Evolutionary conservation across 164 flowering plant genomes (phyloP), one percentile per base, ranked within the genome.

Genomic region (Sextonia rubra): DNA sequence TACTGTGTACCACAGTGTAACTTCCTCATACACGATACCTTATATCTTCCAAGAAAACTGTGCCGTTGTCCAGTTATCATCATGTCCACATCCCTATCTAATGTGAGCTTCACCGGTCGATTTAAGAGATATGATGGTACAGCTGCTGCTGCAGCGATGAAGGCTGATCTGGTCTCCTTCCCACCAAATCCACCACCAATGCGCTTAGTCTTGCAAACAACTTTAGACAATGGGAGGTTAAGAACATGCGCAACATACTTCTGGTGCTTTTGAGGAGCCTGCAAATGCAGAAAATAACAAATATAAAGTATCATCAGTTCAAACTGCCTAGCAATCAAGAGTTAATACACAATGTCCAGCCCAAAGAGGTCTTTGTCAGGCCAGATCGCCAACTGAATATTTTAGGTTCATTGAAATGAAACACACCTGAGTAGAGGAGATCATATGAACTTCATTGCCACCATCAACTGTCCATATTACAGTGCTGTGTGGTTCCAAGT

Each of bases 171-270:
- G 71, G 98, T 93, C 80, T 95, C 99, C 83, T 95, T 95, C 64
- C 99, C 99, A 73, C 99, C 99, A 88, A 95, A 95, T 48, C 99
- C 99, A 76, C 99, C 99, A 72, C 99, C 99, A 75, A 95, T 83
- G 76, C 99, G 82, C 84, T 95, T 95, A 62, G 91, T 88, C 84
- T 87, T 95, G 85, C 99, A 95, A 63, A 93, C 97, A 67, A 95
- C 94, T 85, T 90, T 95, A n/a, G 97, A 93, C 97, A 91, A 86
- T 48, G 97, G 98, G 80, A 95, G 90, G 67, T 88, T 89, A 73
- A 95, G 98, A 79, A 90, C 91, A 81, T 75, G 90, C 73, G 95
- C 75, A 75, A 93, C 97, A 80, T 93, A 90, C 73, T 88, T 87
- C 80, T 95, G 98, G 84, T 91, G 90, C 86, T 91, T 92, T 70